Base-by-base conservation (phyloP, 2,329 filamentous ascomycete genomes). In the Paracoccidioides brasiliensis region DNA sequence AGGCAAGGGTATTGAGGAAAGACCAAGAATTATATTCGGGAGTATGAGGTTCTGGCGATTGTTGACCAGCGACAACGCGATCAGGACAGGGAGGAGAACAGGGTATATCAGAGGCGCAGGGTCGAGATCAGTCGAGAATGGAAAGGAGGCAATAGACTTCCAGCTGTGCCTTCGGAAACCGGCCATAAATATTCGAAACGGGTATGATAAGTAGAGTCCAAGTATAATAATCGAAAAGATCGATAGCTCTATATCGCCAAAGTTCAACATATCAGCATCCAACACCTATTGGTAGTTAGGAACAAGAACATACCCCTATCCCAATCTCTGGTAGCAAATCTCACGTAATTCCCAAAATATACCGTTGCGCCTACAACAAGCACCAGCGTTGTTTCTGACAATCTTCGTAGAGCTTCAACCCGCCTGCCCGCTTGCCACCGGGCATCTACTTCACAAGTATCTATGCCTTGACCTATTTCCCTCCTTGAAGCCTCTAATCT, bases 61-160 rank as follows among this genome's bases (percentile, higher is more conserved):
- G 52, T 78, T 76, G 6, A 83, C 81, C 44, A 95, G 76, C 8
- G 90, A 83, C 4, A 93, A 74, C 1, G 90, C 83, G 33, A 93
- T 85, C 48, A 90, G 77, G 14, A 90, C 72, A 0, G 90, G 88
- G 35, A 95, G 77, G 2, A 84, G 71, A 5, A 85, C 79, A 15
- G 91, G 91, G 67, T 96, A 97, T 56, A 96, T 71, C n/a, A 95
- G 77, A 9, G 90, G 88, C 5, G 91, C 91, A 2, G 90, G 90
- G 65, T 97, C 91, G 70, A 96, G 95, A n/a, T 80, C 78, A 3
- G 82, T 74, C 0, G 90, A 89, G 41, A 95, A 74, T 43, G 78
- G 76, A 63, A 83, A 80, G 51, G 76, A 74, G 60, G 67, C 71
- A 52, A 71, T 62, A 52, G 69, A 62, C 38, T 67, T 68, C 40